A percentile compares a stretch with the other conserved stretches of the same genome.
These are phyloP conservation scores for Pichia exigua DNA, from an alignment of 805 yeast species.

Conservation along the genomic window DNA sequence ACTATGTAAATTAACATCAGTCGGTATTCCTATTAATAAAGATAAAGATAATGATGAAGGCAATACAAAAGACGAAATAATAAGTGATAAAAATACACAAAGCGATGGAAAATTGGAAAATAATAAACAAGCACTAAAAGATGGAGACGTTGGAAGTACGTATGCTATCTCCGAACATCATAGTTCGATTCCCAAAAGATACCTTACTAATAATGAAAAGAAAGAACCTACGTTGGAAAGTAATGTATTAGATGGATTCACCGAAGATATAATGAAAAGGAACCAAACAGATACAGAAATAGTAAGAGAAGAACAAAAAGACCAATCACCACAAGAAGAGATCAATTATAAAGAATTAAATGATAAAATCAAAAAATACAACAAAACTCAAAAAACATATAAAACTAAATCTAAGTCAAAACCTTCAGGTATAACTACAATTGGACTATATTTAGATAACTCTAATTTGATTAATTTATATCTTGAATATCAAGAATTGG, in stretches of 20 bases:
- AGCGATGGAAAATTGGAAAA: neutral
- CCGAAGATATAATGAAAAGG: no score
- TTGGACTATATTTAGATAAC: neutral
- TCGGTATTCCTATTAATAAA: neutral
- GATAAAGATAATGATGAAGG: neutral
- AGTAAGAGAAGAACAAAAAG: neutral
- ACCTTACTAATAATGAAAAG: neutral
- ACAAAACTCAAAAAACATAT: neutral
- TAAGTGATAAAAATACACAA: neutral
- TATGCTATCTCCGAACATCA: neutral
- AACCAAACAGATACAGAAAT: neutral
- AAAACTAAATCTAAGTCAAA: neutral
- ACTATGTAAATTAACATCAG: neutral
- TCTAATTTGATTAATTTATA: neutral
- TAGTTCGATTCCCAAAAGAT: neutral
- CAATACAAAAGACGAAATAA: neutral
- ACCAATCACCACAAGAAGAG: neutral
- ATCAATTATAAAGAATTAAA: neutral
- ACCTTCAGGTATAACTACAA: neutral
- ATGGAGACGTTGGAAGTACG: neutral
- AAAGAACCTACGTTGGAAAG: neutral
- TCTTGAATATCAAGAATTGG: neutral
- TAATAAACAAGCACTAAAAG: neutral
- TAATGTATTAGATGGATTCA: neutral
- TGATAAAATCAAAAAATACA: neutral